Base-by-base conservation (phyloP, 148 eudicot species). In the Nepenthes mirabilis region DNA sequence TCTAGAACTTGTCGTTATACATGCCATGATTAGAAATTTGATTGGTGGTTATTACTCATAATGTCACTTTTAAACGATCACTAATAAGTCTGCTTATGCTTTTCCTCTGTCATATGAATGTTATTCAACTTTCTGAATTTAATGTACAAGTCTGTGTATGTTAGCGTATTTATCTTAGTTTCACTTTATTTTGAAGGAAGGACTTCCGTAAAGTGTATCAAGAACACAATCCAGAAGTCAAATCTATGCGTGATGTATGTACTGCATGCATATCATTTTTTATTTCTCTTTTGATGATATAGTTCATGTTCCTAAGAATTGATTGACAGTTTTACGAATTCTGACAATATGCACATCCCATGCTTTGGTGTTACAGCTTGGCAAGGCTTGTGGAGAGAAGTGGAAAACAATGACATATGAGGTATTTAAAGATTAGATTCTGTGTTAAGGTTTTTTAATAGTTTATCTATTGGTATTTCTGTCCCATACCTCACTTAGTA, bases 321-420 rank as follows among this genome's bases (percentile, higher is more conserved):
- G 37, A 7, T 11, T 37, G 2, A 45, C 48, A 6, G 6, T 45
- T 45, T 32, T 47, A 33, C 23, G 23, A 0, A 56, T 14, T 43
- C 37, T 68, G 37, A 23, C 52, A 14, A 57, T 2, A 59, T 59
- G 52, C 56, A n/a, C 34, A 9, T 67, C 61, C 23, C 23, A 23
- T 23, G 51, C 43, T 14, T 11, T 36, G 3, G 32, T 37, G 6
- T 32, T 36, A 59, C 77, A 91, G 97, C 48, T 91, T 61, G 95
- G 91, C 57, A 91, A 91, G 74, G 93, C 90, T 65, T 77, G 95
- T 71, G 97, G 97, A 59, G 90, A 80, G 72, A 91, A 85, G 77
- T 91, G 97, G 97, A 87, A 76, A 63, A 74, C 77, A 54, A 87
- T 91, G 97, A 81, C 83, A 33, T 91, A 85, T 58, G 95, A 91